A percentile compares a stretch with the other conserved stretches of the same genome.
Evolutionary conservation across 768 basidiomycete genomes (phyloP).

Genomic region (Tulasnella sp.): DNA sequence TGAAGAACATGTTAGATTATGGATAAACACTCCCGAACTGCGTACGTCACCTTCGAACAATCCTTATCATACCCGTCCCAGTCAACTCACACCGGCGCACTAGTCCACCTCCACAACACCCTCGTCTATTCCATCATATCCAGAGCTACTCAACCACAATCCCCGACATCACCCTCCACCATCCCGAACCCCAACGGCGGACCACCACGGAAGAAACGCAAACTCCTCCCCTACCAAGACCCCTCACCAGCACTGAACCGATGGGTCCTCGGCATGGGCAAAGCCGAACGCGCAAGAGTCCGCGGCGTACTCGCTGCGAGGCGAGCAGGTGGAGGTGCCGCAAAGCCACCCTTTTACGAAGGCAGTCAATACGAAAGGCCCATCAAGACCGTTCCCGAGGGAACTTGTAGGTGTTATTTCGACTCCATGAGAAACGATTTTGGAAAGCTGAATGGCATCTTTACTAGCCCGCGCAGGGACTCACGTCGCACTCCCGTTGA

Average conservation of each 20-base stretch:
- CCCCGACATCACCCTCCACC: not conserved
- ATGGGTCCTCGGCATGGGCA: conserved; percentile 18
- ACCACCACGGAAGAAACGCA: conserved; percentile 16
- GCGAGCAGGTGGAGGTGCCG: not conserved
- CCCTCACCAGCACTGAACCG: conserved; percentile 13
- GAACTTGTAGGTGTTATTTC: conserved; percentile 14
- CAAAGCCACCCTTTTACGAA: not conserved
- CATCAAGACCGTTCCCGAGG: conserved; percentile 9
- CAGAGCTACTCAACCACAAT: conserved; percentile 3
- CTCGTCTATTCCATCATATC: conserved; percentile 12
- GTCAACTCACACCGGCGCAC: not conserved
- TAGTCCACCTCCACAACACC: conserved; percentile 17
- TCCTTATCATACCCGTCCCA: not conserved
- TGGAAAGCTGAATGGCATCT: not conserved
- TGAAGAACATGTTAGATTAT: conserved; percentile 14
- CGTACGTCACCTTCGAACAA: not conserved
- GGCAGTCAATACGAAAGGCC: conserved; percentile 10
- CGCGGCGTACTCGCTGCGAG: not conserved
- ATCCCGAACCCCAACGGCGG: not conserved
- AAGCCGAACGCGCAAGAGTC: conserved; percentile 10
- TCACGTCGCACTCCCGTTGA: conserved; percentile 10
- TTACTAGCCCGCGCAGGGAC: conserved; percentile 15
- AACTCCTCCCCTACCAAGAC: conserved; percentile 17
- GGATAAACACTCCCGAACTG: conserved; percentile 18
- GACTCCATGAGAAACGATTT: too few species aligned